Conservation (phyloP, 2,329 filamentous ascomycete species). For the Penicillium sp. region DNA sequence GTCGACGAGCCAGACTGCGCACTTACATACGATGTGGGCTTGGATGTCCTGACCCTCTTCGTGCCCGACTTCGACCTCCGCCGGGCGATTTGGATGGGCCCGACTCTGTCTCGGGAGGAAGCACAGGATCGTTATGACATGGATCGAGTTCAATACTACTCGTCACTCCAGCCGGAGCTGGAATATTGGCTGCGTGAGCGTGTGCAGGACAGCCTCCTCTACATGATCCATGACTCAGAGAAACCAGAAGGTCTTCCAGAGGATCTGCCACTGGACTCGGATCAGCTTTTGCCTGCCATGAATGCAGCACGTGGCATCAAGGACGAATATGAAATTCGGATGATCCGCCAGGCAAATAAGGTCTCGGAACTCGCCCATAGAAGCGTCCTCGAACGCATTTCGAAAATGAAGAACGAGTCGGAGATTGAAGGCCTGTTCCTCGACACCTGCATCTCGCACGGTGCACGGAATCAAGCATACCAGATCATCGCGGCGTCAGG, state of each 20-base stretch:
- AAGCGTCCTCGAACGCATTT: conserved; percentile 58
- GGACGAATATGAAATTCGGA: conserved; percentile 67
- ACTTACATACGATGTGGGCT: conserved; percentile 54
- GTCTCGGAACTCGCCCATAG: conserved; percentile 65
- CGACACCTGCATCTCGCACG: conserved; percentile 67
- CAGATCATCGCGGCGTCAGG: conserved; percentile 79
- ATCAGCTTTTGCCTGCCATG: conserved; percentile 50
- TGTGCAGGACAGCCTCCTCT: conserved; percentile 28
- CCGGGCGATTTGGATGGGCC: conserved; percentile 42
- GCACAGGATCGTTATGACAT: conserved; percentile 62
- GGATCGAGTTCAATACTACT: conserved; percentile 62
- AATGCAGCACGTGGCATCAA: conserved; percentile 67
- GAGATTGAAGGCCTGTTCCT: conserved; percentile 80
- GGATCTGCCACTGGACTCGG: conserved; percentile 25
- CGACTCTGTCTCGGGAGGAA: conserved; percentile 48
- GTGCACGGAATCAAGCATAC: conserved; percentile 80
- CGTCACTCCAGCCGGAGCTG: conserved; percentile 50
- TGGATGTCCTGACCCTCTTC: conserved; percentile 66
- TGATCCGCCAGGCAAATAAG: conserved; percentile 67
- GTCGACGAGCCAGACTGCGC: conserved; percentile 52
- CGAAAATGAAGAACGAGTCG: conserved; percentile 66
- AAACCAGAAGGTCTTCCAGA: conserved; percentile 23
- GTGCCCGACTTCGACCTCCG: conserved; percentile 63
- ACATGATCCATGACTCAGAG: conserved; percentile 38
- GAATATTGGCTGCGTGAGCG: conserved; percentile 30